Evolutionary conservation across 225 moss, liverwort and hornwort species (phyloP).

Genomic region (Polytrichum commune): DNA sequence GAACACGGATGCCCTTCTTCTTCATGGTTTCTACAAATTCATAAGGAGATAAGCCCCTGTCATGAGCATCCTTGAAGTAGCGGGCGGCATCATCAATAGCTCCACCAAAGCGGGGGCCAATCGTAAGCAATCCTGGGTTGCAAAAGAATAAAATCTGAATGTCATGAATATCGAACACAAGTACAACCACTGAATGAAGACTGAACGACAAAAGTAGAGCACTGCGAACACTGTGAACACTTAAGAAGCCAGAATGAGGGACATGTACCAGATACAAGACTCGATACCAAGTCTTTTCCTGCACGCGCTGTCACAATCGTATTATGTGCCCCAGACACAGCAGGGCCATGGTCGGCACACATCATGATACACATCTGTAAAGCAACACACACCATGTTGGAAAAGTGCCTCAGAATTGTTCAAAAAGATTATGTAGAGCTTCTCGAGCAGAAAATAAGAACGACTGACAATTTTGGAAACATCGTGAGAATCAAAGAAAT

Average conservation of each 20-base stretch:
- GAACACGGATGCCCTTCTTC: slow-evolving; percentile 86
- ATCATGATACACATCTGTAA: slow-evolving; percentile 86
- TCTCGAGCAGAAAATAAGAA: too few relatives aligned
- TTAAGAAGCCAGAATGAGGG: neutral
- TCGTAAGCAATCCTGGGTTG: slow-evolving; percentile 68
- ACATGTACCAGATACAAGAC: slow-evolving; percentile 64
- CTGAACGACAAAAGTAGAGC: neutral
- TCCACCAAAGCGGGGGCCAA: slow-evolving; percentile 92
- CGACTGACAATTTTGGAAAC: too few relatives aligned
- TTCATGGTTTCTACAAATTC: slow-evolving; percentile 95
- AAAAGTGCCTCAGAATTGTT: too few relatives aligned
- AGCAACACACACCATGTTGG: neutral
- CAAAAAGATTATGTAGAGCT: too few relatives aligned
- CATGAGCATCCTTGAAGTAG: slow-evolving; percentile 90
- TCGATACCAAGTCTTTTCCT: slow-evolving; percentile 87
- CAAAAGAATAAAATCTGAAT: neutral
- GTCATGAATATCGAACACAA: slow-evolving; percentile 3
- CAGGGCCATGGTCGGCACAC: slow-evolving; percentile 87
- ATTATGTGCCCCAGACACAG: slow-evolving; percentile 90
- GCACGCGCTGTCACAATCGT: slow-evolving; percentile 81
- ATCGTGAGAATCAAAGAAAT: too few relatives aligned
- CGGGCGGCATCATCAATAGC: slow-evolving; percentile 93
- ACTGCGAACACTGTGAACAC: neutral
- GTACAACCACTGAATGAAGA: neutral
- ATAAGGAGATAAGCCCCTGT: slow-evolving; percentile 69